These are phyloP conservation scores for Kazachstania kunashirensis DNA, from an alignment of 805 yeast species.

Conservation along the genomic window DNA sequence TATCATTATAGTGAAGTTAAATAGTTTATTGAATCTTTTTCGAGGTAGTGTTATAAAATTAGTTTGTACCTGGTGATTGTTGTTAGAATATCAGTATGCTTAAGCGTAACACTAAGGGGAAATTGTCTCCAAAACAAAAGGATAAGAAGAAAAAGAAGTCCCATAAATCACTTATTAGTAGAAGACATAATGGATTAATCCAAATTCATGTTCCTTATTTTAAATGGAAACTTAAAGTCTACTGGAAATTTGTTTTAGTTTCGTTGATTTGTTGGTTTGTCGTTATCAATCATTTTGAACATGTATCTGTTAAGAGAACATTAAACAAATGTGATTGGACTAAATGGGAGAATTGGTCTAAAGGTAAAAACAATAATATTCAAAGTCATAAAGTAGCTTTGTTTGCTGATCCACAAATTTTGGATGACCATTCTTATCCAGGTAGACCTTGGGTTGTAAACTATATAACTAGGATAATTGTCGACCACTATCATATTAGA, in stretches of 20 bases:
- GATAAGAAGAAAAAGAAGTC: conserved; percentile 1
- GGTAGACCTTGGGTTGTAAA: conserved; percentile 44
- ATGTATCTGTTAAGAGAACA: conserved; percentile 38
- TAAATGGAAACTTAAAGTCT: conserved; percentile 6
- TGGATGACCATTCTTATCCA: conserved; percentile 84
- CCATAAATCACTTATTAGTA: background rate
- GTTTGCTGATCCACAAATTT: conserved; percentile 90
- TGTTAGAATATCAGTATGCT: no score
- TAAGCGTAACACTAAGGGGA: background rate
- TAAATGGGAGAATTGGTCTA: conserved; percentile 53
- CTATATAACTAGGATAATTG: conserved; percentile 46
- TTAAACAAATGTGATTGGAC: conserved; percentile 51
- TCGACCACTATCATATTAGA: conserved; percentile 72
- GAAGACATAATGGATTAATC: background rate
- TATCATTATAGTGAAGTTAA: no score
- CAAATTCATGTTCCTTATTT: conserved; percentile 2
- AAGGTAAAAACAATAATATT: conserved; percentile 6
- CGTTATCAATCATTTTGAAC: conserved; percentile 44
- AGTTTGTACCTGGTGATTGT: no score
- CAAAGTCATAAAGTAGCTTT: conserved; percentile 45
- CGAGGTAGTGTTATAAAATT: no score
- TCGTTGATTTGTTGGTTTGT: conserved; percentile 34
- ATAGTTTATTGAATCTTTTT: no score
- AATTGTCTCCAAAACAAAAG: background rate
- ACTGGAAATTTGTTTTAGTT: conserved; percentile 21